Conservation (phyloP, 139 green algal species). For the Picochlorum sp. region DNA sequence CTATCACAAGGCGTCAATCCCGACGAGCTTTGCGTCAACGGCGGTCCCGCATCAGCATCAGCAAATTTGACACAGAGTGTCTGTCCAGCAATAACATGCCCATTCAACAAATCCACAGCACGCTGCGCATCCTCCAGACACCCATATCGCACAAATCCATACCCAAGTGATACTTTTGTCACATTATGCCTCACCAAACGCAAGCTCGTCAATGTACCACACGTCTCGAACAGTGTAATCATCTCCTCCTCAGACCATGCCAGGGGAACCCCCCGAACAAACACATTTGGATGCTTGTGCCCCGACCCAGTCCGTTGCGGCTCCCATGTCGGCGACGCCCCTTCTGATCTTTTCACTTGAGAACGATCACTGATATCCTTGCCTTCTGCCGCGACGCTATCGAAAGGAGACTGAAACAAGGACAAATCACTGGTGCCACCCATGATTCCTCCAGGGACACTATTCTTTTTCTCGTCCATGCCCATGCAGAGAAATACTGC, state of each 20-base stretch:
- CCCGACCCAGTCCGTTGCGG: too few relatives aligned
- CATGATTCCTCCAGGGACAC: too few relatives aligned
- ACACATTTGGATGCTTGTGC: constrained; percentile 18
- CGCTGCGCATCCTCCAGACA: constrained; percentile 11
- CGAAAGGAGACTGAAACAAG: too few relatives aligned
- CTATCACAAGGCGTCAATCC: constrained; percentile 29
- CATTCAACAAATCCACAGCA: constrained; percentile 22
- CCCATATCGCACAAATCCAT: constrained; percentile 34
- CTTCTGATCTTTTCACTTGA: too few relatives aligned
- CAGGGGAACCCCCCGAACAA: constrained; percentile 29
- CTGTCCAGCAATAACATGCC: constrained; percentile 20
- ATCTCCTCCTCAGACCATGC: constrained; percentile 28
- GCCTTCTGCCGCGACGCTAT: constrained; percentile 3
- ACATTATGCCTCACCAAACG: constrained; percentile 27
- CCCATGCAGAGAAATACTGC: too few relatives aligned
- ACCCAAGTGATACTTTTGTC: constrained; percentile 28
- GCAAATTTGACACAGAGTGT: constrained; percentile 40
- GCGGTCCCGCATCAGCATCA: constrained; percentile 29
- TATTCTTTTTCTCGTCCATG: too few relatives aligned
- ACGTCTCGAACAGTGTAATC: constrained; percentile 22
- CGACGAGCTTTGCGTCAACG: constrained; percentile 11
- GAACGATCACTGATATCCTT: too few relatives aligned
- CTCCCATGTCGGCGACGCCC: too few relatives aligned
- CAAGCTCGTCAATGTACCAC: constrained; percentile 17
- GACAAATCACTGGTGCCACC: too few relatives aligned